Evolutionary conservation across 2,329 filamentous ascomycete species (phyloP).

Genomic region (Fusarium lateritium): DNA sequence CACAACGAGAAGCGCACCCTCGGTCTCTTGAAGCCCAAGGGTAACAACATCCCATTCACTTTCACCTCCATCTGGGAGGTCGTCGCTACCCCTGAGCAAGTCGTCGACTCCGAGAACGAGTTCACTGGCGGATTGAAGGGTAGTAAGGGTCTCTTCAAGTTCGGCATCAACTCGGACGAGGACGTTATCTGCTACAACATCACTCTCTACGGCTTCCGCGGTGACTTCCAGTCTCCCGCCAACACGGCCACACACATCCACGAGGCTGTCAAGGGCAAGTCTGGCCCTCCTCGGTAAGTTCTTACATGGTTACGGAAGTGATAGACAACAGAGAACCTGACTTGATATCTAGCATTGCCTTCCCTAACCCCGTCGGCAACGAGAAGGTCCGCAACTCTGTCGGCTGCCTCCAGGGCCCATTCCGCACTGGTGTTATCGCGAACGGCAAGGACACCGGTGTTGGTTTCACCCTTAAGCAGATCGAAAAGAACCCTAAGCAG

Average conservation of each 20-base stretch:
- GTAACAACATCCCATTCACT: conserved; percentile 46
- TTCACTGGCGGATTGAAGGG: conserved; percentile 59
- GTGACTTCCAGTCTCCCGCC: conserved; percentile 66
- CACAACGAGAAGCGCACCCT: conserved; percentile 38
- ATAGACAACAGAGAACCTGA: conserved; percentile 9
- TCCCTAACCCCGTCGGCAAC: conserved; percentile 63
- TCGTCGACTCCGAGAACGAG: conserved; percentile 60
- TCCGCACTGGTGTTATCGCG: conserved; percentile 52
- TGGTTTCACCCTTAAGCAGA: conserved; percentile 65
- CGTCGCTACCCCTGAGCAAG: conserved; percentile 64
- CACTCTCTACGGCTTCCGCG: conserved; percentile 63
- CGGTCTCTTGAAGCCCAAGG: conserved; percentile 37
- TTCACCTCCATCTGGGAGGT: conserved; percentile 67
- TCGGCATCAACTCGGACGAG: conserved; percentile 65
- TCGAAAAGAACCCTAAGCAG: conserved; percentile 63
- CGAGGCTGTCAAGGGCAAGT: conserved; percentile 60
- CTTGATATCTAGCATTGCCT: conserved; percentile 55
- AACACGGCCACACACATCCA: conserved; percentile 70
- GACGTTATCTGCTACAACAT: conserved; percentile 66
- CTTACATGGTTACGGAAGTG: background rate
- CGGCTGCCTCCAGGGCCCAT: conserved; percentile 59
- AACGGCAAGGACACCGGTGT: conserved; percentile 53
- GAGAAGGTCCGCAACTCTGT: conserved; percentile 55
- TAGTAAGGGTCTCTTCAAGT: conserved; percentile 64
- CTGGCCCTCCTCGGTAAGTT: conserved; percentile 64